Conservation (phyloP, 768 basidiomycete species). For the Pulveroboletus ravenelii region DNA sequence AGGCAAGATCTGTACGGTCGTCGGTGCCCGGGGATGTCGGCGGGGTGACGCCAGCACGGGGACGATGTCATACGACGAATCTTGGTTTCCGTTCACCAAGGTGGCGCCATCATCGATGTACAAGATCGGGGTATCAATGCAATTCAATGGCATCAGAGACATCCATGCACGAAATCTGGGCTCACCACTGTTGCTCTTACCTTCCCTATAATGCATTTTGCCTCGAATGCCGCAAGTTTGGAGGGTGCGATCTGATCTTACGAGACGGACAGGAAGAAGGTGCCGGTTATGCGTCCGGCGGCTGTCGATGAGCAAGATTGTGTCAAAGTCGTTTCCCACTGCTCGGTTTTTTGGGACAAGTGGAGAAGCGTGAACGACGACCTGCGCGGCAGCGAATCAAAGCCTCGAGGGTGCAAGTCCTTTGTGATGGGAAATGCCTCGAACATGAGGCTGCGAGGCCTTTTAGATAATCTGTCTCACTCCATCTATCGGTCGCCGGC, state of each 20-base stretch:
- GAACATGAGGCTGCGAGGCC: constrained; percentile 23
- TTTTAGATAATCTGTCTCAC: constrained; percentile 27
- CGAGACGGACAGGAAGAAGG: not conserved
- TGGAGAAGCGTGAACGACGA: not conserved
- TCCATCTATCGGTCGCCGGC: constrained; percentile 13
- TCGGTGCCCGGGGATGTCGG: constrained; percentile 28
- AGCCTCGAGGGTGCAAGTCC: constrained; percentile 7
- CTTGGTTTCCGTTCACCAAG: constrained; percentile 13
- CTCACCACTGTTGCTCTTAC: constrained; percentile 30
- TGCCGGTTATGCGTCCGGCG: not conserved
- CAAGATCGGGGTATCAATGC: constrained; percentile 13
- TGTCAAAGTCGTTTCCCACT: not conserved
- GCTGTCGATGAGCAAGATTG: not conserved
- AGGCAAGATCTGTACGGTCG: constrained; percentile 28
- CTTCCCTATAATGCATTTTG: constrained; percentile 23
- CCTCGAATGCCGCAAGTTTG: not conserved
- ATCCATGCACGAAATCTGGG: not conserved
- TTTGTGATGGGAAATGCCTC: constrained; percentile 17
- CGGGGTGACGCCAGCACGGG: constrained; percentile 13
- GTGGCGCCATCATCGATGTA: constrained; percentile 6
- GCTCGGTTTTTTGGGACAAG: not conserved
- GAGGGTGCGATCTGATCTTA: not conserved
- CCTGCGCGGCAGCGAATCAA: not conserved
- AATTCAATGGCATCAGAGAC: not conserved
- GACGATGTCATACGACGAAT: constrained; percentile 32